These are phyloP conservation scores for Solanum clarkiae DNA, from an alignment of 257 asterid genomes.

Conservation along the genomic window DNA sequence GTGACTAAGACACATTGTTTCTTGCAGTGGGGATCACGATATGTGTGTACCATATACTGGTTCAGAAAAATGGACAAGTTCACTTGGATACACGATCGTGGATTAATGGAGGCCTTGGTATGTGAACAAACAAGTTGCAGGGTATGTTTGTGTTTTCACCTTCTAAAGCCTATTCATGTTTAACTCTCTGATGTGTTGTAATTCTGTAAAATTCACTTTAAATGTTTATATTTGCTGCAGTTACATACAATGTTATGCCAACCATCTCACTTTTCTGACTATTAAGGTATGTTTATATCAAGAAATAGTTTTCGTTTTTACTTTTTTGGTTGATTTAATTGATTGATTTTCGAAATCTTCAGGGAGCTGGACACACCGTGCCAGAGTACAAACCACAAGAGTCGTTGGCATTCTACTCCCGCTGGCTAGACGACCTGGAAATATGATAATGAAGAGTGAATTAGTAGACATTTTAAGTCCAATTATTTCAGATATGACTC, in stretches of 20 bases:
- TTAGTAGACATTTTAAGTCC: not conserved
- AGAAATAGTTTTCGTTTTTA: not conserved
- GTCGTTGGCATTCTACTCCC: constrained; percentile 62
- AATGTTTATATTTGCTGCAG: constrained; percentile 22
- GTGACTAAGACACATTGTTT: not conserved
- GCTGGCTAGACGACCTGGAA: constrained; percentile 50
- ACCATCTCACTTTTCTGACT: constrained; percentile 75
- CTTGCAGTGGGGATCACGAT: constrained; percentile 89
- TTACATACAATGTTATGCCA: constrained; percentile 61
- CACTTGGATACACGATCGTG: constrained; percentile 58
- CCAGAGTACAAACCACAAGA: constrained; percentile 88
- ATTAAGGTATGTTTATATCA: constrained; percentile 40
- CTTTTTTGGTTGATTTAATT: not conserved
- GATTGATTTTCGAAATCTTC: constrained; percentile 1
- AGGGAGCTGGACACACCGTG: constrained; percentile 96
- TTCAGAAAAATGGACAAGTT: constrained; percentile 73
- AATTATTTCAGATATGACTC: not conserved
- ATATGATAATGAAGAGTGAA: constrained; percentile 15
- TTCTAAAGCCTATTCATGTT: not conserved
- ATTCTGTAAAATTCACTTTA: not conserved
- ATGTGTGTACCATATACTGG: constrained; percentile 97
- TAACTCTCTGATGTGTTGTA: not conserved
- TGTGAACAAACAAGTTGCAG: constrained; percentile 62
- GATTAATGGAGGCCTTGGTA: constrained; percentile 89
- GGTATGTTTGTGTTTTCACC: constrained; percentile 31